Percentiles rank a stretch among this genome's conserved stretches.
phyloP scores from a whole-genome alignment of 805 yeast genomes.

The Candida broadrunensis region DNA sequence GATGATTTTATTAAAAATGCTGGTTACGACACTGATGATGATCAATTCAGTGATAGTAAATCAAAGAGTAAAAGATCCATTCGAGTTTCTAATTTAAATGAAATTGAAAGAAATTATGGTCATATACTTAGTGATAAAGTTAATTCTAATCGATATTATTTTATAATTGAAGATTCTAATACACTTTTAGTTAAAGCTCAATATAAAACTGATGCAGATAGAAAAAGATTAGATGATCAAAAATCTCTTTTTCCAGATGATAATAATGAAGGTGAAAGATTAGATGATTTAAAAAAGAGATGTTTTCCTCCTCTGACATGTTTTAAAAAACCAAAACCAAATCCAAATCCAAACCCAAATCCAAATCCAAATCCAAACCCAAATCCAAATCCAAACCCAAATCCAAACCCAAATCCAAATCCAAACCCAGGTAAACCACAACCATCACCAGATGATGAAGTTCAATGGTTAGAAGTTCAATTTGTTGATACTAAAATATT shows the following conservation, averaged over 20 bases:
- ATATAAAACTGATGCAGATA: background rate
- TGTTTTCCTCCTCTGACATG: too few species aligned
- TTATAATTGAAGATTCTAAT: background rate
- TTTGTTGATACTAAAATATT: constrained; percentile 1
- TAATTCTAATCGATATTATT: background rate
- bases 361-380: too few species aligned
- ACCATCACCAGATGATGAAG: background rate
- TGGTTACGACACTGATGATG: too few species aligned
- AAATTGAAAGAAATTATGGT: background rate
- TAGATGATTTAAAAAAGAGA: too few species aligned
- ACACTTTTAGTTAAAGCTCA: background rate
- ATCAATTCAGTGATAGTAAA: too few species aligned
- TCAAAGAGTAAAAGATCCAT: background rate
- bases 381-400: too few species aligned
- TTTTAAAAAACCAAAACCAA: too few species aligned
- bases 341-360: too few species aligned
- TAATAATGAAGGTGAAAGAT: too few species aligned
- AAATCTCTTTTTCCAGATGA: background rate
- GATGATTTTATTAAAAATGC: too few species aligned
- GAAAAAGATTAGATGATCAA: background rate
- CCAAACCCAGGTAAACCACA: too few species aligned
- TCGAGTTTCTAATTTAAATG: background rate
- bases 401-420: too few species aligned
- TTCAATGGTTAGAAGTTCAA: background rate
- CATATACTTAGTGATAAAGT: background rate